phyloP scores from a whole-genome alignment of 768 basidiomycete genomes.

The Boletus subparvulus region DNA sequence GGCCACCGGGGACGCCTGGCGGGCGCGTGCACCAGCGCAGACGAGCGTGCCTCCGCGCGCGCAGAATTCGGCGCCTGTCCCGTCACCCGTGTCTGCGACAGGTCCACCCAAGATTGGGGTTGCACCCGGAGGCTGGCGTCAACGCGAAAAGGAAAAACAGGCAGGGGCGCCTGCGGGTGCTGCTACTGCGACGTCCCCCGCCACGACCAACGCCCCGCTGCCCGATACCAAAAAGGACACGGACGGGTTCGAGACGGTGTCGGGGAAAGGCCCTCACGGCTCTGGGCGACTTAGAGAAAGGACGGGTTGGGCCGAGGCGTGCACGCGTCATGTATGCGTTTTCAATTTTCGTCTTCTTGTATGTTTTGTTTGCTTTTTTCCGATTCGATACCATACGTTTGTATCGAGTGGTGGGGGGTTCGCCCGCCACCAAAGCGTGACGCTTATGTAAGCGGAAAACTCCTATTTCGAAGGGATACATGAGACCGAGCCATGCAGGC shows the following conservation, averaged over 20 bases:
- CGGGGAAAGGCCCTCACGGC: conserved; percentile 22
- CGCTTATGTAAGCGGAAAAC: no score
- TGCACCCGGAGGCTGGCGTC: conserved; percentile 53
- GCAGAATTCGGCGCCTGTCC: conserved; percentile 55
- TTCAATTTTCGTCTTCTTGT: no score
- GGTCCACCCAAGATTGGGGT: conserved; percentile 38
- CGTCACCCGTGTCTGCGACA: conserved; percentile 28
- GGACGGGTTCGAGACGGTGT: conserved; percentile 72
- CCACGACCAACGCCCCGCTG: conserved; percentile 21
- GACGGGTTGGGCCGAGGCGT: no score
- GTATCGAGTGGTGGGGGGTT: no score
- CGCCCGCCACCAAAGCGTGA: no score
- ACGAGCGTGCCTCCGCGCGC: conserved; percentile 5
- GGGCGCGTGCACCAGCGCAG: conserved; percentile 21
- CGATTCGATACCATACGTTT: no score
- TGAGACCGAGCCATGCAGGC: no score
- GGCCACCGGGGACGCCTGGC: conserved; percentile 24
- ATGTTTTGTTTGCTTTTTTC: no score
- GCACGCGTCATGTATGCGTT: no score
- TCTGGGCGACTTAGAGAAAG: conserved; percentile 2
- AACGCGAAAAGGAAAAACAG: conserved; percentile 30
- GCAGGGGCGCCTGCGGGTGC: not conserved
- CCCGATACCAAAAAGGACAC: conserved; percentile 53
- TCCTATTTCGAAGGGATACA: no score
- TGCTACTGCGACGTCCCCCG: conserved; percentile 9